These are phyloP conservation scores for Sambucus nigra DNA, from an alignment of 129 eudicot genomes.

Conservation along the genomic window DNA sequence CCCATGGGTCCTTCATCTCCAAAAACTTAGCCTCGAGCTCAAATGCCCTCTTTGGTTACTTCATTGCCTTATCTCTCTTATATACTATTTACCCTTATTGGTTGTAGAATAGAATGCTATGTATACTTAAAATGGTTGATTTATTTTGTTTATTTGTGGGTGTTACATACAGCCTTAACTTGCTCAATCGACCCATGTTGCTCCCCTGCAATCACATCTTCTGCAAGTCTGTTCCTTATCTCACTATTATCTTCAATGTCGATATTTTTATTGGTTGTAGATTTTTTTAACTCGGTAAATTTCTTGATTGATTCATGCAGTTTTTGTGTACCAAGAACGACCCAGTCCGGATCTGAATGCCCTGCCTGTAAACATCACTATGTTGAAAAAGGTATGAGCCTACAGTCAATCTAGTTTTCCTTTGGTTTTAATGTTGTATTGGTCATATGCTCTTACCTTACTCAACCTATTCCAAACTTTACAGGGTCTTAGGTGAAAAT, in stretches of 20 bases:
- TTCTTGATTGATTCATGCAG: conserved; percentile 19
- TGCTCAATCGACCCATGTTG: conserved; percentile 55
- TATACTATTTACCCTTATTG: too few species aligned
- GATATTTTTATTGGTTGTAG: not conserved
- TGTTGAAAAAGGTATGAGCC: conserved; percentile 36
- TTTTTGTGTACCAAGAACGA: conserved; percentile 32
- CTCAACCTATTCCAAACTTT: too few species aligned
- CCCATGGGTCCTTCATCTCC: conserved; percentile 66
- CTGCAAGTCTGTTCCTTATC: conserved; percentile 37
- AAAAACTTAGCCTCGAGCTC: conserved; percentile 76
- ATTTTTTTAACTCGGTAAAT: too few species aligned
- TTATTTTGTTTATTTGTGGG: not conserved
- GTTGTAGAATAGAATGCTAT: too few species aligned
- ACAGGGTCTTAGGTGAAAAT: too few species aligned
- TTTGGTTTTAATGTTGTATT: too few species aligned
- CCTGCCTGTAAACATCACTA: conserved; percentile 48
- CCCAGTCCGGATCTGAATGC: conserved; percentile 35
- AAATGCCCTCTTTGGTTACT: conserved; percentile 76
- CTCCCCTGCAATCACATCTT: conserved; percentile 82
- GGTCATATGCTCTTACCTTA: too few species aligned
- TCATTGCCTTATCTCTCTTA: not conserved
- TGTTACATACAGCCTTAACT: conserved; percentile 35
- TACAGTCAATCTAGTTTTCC: too few species aligned
- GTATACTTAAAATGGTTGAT: too few species aligned
- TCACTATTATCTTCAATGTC: not conserved